Base-by-base conservation (phyloP, 140 eudicot genomes). In the Ambrosia hybrid region DNA sequence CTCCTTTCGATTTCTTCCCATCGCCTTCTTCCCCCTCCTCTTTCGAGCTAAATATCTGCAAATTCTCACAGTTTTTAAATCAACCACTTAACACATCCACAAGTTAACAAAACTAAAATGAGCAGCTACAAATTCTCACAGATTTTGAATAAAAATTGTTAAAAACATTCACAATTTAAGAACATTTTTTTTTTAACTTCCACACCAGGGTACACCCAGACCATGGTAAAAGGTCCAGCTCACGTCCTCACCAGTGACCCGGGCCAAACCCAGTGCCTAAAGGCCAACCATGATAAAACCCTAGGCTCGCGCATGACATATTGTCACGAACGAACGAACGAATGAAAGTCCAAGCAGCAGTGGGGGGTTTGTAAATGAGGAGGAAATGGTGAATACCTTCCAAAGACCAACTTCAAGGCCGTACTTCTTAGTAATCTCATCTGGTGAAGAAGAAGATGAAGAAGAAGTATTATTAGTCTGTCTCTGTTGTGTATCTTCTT, bases 381-480 rank as follows among this genome's bases (percentile, higher is more conserved):
- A 41, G 46, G 4, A 5, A 41, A 1, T 41, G 8, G 8, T 6
- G 8, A 41, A 10, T 81, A 94, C 99, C 96, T 94, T 86, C 96
- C 97, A 94, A 14, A 94, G 85, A 57, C 89, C 97, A 67, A 87
- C 97, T 88, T 94, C 99, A 52, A 94, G 97, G 37, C 97, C 99
- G 76, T 76, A 88, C 67, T 94, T 90, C 77, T 83, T 71, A 43
- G 96, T 88, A 4, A 94, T 60, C 45, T 88, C 97, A 55, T 94
- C 96, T 0, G 98, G 80, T 5, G 89, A 71, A 45, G 89, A 82
- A 30, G 85, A 70, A 53, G 85, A 65, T 0, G 87, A 76, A 12
- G 68, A 33, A n/a, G 85, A 57, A 37, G 83, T 0, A 57, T 0
- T 64, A 9, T 64, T 33, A n/a, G 71, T 70, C 5, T 67, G 16